phyloP scores from a whole-genome alignment of 306 rosid genomes.

The Vicia faba region DNA sequence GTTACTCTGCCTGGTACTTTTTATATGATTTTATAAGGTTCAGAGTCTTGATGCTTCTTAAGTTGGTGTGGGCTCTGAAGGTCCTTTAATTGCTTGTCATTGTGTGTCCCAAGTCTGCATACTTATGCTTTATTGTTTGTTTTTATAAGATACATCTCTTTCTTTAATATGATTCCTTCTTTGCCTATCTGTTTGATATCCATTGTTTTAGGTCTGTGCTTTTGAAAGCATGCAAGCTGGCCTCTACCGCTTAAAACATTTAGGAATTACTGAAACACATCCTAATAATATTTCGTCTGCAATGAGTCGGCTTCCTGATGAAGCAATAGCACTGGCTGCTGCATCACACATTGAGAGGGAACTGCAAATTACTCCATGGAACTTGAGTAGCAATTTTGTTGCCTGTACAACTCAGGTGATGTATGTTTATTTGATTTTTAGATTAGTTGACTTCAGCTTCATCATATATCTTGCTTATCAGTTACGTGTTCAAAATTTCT shows the following conservation, averaged over 20 bases:
- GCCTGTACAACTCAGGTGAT: constrained; percentile 91
- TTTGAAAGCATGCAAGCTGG: constrained; percentile 99
- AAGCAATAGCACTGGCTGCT: constrained; percentile 95
- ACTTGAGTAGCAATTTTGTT: constrained; percentile 92
- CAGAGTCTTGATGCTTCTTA: constrained; percentile 25
- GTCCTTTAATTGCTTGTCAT: constrained; percentile 8
- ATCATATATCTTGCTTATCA: constrained; percentile 16
- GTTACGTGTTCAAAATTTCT: constrained; percentile 23
- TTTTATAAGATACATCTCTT: constrained; percentile 2
- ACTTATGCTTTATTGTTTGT: constrained; percentile 6
- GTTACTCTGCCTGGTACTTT: not conserved
- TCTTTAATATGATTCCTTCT: constrained; percentile 25
- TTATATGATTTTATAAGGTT: constrained; percentile 24
- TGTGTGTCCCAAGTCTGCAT: constrained; percentile 15
- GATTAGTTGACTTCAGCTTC: constrained; percentile 14
- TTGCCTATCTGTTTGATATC: constrained; percentile 13
- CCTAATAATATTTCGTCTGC: constrained; percentile 88
- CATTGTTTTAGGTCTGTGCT: constrained; percentile 72
- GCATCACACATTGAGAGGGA: constrained; percentile 98
- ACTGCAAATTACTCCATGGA: constrained; percentile 97
- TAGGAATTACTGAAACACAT: constrained; percentile 83
- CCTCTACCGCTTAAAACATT: constrained; percentile 87
- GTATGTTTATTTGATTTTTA: constrained; percentile 22
- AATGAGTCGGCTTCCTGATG: constrained; percentile 93
- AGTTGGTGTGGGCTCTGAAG: constrained; percentile 20